These are phyloP conservation scores for Fonsecaea multimorphosa DNA, from an alignment of 2,329 filamentous ascomycete species.

Conservation along the genomic window DNA sequence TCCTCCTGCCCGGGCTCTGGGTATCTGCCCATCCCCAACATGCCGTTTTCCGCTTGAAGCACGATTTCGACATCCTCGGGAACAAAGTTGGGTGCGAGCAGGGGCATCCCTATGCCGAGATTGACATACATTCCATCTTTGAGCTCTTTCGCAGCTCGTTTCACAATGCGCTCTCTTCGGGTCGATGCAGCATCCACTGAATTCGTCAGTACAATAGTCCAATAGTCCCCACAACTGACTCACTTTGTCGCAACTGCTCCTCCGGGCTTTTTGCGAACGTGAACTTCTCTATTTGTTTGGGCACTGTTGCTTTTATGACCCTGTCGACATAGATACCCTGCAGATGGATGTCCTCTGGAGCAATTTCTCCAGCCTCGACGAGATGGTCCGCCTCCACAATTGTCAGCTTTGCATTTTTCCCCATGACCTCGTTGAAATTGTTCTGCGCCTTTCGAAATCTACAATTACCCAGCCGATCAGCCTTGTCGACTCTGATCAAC, in stretches of 20 bases:
- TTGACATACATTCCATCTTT: not conserved
- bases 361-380: conserved; percentile 3
- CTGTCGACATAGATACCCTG: conserved; percentile 11
- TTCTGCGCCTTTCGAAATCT: conserved; percentile 12
- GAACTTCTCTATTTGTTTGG: conserved; percentile 8
- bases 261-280: not conserved
- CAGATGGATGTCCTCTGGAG: conserved; percentile 12
- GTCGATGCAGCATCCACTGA: not conserved
- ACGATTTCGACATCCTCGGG: not conserved
- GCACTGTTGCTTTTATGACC: conserved; percentile 12
- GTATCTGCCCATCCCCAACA: not conserved
- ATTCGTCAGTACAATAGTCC: not conserved
- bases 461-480: conserved; percentile 9
- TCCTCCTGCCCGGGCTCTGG: not conserved
- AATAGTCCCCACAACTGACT: not conserved
- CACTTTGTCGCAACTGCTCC: not conserved
- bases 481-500: conserved; percentile 11
- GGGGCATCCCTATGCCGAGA: not conserved
- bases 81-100: not conserved
- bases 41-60: not conserved
- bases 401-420: conserved; percentile 8
- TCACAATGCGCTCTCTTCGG: not conserved
- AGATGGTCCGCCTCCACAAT: not conserved
- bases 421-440: conserved; percentile 16
- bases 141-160: not conserved